Percentiles rank a stretch among this genome's conserved stretches.
phyloP scores from a whole-genome alignment of 352 stramenopile species.

The Halophytophthora polymorphica region DNA sequence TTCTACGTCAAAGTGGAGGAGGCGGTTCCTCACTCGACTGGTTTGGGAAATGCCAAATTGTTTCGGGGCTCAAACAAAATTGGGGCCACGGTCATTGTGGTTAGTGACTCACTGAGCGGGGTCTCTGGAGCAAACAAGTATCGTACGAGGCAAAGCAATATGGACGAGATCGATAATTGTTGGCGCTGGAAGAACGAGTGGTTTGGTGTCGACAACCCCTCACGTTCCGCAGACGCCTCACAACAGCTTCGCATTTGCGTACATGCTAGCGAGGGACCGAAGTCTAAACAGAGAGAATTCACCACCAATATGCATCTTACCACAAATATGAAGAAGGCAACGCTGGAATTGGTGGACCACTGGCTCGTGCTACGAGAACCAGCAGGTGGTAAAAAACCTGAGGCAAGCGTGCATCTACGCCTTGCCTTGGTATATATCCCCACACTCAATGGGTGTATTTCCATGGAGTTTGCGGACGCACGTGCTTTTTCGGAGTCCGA shows the following conservation, averaged over 20 bases:
- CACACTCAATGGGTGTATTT: slow-evolving; percentile 12
- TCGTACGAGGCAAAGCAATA: slow-evolving; percentile 14
- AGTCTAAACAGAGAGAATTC: slow-evolving; percentile 8
- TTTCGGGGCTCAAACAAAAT: slow-evolving; percentile 12
- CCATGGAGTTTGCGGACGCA: slow-evolving; percentile 15
- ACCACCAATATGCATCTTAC: slow-evolving; percentile 6
- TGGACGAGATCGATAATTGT: slow-evolving; percentile 4
- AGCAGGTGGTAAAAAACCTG: not conserved
- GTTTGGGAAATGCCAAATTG: slow-evolving; percentile 4
- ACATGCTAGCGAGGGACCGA: slow-evolving; percentile 7
- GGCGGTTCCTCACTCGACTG: slow-evolving; percentile 5
- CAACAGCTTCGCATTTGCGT: slow-evolving; percentile 12
- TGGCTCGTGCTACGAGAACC: slow-evolving; percentile 12
- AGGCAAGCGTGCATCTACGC: slow-evolving; percentile 14
- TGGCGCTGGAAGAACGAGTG: slow-evolving; percentile 31
- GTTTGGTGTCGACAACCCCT: slow-evolving; percentile 11
- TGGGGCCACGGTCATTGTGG: slow-evolving; percentile 15
- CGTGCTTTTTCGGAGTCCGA: slow-evolving; percentile 15
- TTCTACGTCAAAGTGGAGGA: slow-evolving; percentile 21
- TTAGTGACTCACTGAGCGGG: not conserved
- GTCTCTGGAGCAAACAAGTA: not conserved
- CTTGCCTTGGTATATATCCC: slow-evolving; percentile 18
- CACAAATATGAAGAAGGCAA: slow-evolving; percentile 10
- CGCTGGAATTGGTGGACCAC: slow-evolving; percentile 5
- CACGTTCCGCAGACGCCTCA: not conserved